Percentiles rank a stretch among this genome's conserved stretches.
Evolutionary conservation across 2,329 filamentous ascomycete genomes (phyloP).

Genomic region (Aspergillus sp.): DNA sequence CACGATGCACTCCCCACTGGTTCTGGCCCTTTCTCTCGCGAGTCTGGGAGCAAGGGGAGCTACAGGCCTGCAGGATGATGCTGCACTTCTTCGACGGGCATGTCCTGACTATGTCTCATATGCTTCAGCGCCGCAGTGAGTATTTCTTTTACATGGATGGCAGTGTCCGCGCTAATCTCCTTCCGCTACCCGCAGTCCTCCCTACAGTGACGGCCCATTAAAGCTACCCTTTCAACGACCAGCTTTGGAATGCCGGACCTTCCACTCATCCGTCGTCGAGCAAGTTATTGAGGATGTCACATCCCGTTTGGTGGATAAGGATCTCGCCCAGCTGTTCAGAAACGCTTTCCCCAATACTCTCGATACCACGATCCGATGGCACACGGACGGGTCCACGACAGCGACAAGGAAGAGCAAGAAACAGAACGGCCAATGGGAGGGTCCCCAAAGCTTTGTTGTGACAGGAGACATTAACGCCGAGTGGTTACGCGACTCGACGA

Average conservation of each 20-base stretch:
- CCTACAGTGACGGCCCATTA: slow-evolving; percentile 78
- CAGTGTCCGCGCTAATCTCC: background rate
- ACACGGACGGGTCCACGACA: slow-evolving; percentile 64
- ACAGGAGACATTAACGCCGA: slow-evolving; percentile 92
- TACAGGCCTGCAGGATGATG: slow-evolving; percentile 29
- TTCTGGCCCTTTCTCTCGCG: slow-evolving; percentile 21
- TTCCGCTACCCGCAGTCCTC: slow-evolving; percentile 59
- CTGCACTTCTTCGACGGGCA: slow-evolving; percentile 44
- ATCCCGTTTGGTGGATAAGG: slow-evolving; percentile 76
- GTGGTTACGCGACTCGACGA: slow-evolving; percentile 90
- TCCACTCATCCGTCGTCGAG: slow-evolving; percentile 84
- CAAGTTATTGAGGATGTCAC: slow-evolving; percentile 84
- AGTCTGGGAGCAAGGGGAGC: slow-evolving; percentile 16
- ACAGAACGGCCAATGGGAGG: slow-evolving; percentile 73
- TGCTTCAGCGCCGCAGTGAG: slow-evolving; percentile 64
- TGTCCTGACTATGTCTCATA: slow-evolving; percentile 71
- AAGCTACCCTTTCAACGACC: slow-evolving; percentile 86
- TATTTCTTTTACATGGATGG: background rate
- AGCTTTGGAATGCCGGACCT: slow-evolving; percentile 80
- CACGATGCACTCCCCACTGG: slow-evolving; percentile 18
- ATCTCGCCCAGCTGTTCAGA: slow-evolving; percentile 89
- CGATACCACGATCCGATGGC: slow-evolving; percentile 88
- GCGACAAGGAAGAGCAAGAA: slow-evolving; percentile 39
- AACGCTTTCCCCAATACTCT: slow-evolving; percentile 93
- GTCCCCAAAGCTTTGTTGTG: slow-evolving; percentile 88